These are phyloP conservation scores for Aristolochia contorta DNA, from an alignment of 164 flowering plant species.

Conservation along the genomic window DNA sequence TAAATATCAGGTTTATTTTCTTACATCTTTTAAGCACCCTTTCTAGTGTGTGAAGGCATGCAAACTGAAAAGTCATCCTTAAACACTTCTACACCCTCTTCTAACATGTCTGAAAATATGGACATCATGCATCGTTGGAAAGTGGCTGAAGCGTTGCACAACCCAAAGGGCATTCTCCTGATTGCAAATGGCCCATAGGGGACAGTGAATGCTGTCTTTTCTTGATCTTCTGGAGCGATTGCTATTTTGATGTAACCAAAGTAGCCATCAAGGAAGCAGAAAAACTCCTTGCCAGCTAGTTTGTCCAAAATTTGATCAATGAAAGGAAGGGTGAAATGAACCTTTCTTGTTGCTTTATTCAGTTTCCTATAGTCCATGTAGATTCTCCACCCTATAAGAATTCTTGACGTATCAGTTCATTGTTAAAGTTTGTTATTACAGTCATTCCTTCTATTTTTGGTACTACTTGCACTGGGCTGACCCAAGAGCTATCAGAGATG, in stretches of 20 bases:
- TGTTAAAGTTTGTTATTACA: neutral
- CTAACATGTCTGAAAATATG: no score
- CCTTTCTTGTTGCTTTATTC: neutral
- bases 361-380: slow-evolving; percentile 1
- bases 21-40: slow-evolving; percentile 3
- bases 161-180: no score
- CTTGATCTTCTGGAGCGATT: neutral
- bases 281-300: neutral
- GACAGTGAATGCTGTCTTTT: no score
- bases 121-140: slow-evolving; percentile 1
- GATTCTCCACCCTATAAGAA: neutral
- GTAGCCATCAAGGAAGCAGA: slow-evolving; percentile 6
- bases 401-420: neutral
- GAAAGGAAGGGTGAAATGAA: slow-evolving; percentile 3
- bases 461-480: slow-evolving; percentile 4
- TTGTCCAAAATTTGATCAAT: slow-evolving; percentile 4
- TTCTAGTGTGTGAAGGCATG: neutral
- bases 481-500: slow-evolving; percentile 5
- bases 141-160: neutral
- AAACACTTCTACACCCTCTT: neutral
- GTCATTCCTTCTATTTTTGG: neutral
- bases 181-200: no score
- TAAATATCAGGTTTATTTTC: neutral
- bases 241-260: slow-evolving; percentile 2
- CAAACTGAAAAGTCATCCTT: slow-evolving; percentile 6